Evolutionary conservation across 2,329 filamentous ascomycete species (phyloP).

Genomic region (Cladorrhinum sp.): DNA sequence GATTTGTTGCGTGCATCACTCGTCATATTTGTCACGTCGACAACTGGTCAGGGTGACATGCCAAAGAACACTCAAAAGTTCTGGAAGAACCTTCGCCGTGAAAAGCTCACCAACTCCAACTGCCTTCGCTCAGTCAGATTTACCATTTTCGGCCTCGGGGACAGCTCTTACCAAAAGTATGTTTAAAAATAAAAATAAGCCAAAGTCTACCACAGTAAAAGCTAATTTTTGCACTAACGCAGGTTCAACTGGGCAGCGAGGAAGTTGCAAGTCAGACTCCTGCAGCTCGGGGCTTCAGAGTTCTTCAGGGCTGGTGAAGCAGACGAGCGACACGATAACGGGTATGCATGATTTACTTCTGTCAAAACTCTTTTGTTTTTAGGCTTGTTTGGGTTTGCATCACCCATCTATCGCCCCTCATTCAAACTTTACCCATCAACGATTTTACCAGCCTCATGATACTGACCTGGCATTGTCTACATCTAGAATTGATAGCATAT

Average conservation of each 20-base stretch:
- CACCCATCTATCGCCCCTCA: not conserved
- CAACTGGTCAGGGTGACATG: slow-evolving; percentile 91
- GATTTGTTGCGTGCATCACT: slow-evolving; percentile 51
- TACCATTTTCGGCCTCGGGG: slow-evolving; percentile 85
- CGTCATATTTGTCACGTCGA: slow-evolving; percentile 80
- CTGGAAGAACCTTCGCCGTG: slow-evolving; percentile 81
- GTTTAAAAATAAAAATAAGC: not conserved
- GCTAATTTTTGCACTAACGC: not conserved
- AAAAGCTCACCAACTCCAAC: slow-evolving; percentile 64
- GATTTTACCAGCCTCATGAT: slow-evolving; percentile 41
- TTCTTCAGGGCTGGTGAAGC: slow-evolving; percentile 79
- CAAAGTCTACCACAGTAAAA: not conserved
- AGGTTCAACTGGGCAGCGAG: slow-evolving; percentile 92
- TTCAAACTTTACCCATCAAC: not conserved
- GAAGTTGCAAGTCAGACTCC: slow-evolving; percentile 79
- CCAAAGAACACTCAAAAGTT: slow-evolving; percentile 78
- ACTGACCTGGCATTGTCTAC: not conserved
- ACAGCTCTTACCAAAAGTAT: slow-evolving; percentile 90
- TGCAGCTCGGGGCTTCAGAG: slow-evolving; percentile 76
- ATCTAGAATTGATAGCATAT: slow-evolving; percentile 66
- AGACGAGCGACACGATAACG: slow-evolving; percentile 91
- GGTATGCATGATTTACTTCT: slow-evolving; percentile 54
- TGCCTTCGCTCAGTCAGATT: slow-evolving; percentile 70
- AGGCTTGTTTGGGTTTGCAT: slow-evolving; percentile 1
- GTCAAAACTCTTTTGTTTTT: not conserved